A percentile compares a stretch with the other conserved stretches of the same genome.
phyloP scores from a whole-genome alignment of 306 rosid species.

The Citrullus colocynthis region DNA sequence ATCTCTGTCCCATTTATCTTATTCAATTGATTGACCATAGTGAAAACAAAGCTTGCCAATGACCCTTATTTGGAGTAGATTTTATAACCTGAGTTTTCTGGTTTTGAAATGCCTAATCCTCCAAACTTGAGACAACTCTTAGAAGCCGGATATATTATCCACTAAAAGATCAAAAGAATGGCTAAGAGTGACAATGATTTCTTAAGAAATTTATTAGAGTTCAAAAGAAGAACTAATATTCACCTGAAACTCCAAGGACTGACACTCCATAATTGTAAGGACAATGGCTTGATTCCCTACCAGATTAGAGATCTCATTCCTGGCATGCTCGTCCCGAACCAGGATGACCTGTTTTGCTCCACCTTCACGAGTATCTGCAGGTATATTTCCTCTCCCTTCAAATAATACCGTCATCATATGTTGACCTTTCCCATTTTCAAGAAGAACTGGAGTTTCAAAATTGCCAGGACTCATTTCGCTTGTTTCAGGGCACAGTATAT shows the following conservation, averaged over 20 bases:
- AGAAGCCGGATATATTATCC: neutral
- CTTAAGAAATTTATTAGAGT: neutral
- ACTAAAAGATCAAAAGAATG: neutral
- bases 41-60: neutral
- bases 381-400: constrained; percentile 20
- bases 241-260: constrained; percentile 70
- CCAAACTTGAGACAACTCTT: neutral
- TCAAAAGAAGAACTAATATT: neutral
- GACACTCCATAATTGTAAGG: constrained; percentile 50
- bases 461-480: constrained; percentile 13
- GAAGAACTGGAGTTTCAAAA: constrained; percentile 41
- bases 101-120: neutral
- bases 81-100: too few species aligned
- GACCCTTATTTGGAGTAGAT: neutral
- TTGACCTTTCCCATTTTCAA: constrained; percentile 27
- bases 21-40: neutral
- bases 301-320: constrained; percentile 18
- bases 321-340: constrained; percentile 48
- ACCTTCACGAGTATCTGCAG: constrained; percentile 33
- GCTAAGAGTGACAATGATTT: neutral
- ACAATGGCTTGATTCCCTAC: constrained; percentile 47
- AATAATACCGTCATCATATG: constrained; percentile 33
- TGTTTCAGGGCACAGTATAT: constrained; percentile 20
- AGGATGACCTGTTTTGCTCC: constrained; percentile 65
- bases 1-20: neutral